Conservation (phyloP, 441 rosid genomes). For the Sinapis alba region DNA sequence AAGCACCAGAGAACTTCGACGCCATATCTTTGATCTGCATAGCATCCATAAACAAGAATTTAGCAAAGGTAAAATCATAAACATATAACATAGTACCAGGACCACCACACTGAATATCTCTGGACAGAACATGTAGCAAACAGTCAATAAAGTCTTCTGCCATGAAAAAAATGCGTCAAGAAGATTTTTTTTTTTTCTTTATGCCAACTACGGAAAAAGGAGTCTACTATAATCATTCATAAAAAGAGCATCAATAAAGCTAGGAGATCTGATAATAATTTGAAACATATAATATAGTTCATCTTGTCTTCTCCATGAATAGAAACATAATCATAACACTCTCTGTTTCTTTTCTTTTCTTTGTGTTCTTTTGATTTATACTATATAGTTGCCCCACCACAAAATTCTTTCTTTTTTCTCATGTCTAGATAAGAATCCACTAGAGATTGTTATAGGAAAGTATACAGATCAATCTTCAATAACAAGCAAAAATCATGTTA, state of each 20-base stretch:
- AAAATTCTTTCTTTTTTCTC: neutral
- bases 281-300: constrained; percentile 35
- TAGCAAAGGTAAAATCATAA: neutral
- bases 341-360: constrained; percentile 19
- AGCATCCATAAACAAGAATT: constrained; percentile 12
- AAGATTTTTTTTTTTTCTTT: constrained; percentile 20
- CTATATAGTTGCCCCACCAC: constrained; percentile 36
- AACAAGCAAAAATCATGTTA: constrained; percentile 41
- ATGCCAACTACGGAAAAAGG: constrained; percentile 32
- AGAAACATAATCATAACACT: constrained; percentile 43
- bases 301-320: constrained; percentile 41
- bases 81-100: constrained; percentile 14
- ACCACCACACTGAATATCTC: neutral
- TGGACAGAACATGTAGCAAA: constrained; percentile 30
- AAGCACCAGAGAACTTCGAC: constrained; percentile 74
- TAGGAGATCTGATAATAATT: constrained; percentile 35
- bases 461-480: constrained; percentile 36
- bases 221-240: constrained; percentile 36
- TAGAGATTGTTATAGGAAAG: constrained; percentile 30
- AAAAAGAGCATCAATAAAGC: constrained; percentile 39
- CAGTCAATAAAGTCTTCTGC: constrained; percentile 20
- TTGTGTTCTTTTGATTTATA: constrained; percentile 33
- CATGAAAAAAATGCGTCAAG: constrained; percentile 28
- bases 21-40: constrained; percentile 97
- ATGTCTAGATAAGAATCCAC: constrained; percentile 35